These are phyloP conservation scores for Aspergillus biplanus DNA, from an alignment of 495 filamentous ascomycete species.

Conservation along the genomic window DNA sequence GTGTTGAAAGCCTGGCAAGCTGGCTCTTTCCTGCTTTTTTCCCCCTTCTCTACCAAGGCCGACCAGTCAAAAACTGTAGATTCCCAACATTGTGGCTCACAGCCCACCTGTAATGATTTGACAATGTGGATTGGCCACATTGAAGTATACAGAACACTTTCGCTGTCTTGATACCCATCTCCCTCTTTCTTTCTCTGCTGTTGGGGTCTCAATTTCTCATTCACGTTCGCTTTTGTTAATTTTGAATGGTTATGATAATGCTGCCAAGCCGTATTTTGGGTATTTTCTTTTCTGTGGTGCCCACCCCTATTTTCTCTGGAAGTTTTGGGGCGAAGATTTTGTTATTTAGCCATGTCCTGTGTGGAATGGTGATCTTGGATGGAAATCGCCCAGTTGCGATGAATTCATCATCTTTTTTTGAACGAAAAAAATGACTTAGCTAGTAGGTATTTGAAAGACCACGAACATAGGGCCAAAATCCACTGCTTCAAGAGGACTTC, in stretches of 20 bases:
- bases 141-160: conserved; percentile 17
- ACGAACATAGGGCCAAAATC: no score
- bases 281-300: no score
- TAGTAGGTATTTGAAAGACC: no score
- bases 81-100: conserved; percentile 25
- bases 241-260: neutral
- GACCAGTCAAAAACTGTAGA: conserved; percentile 22
- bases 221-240: neutral
- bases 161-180: conserved; percentile 7
- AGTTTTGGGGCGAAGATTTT: no score
- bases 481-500: no score
- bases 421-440: no score
- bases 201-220: neutral
- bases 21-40: conserved; percentile 16
- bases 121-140: conserved; percentile 30
- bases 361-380: no score
- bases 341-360: no score
- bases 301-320: no score
- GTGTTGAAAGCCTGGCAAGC: conserved; percentile 6
- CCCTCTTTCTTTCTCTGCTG: conserved; percentile 8
- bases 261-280: neutral
- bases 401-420: no score
- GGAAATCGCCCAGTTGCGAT: no score
- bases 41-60: conserved; percentile 1
- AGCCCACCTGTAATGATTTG: conserved; percentile 34